Evolutionary conservation across 495 filamentous ascomycete genomes (phyloP).

Genomic region (Talaromyces wortmannii): DNA sequence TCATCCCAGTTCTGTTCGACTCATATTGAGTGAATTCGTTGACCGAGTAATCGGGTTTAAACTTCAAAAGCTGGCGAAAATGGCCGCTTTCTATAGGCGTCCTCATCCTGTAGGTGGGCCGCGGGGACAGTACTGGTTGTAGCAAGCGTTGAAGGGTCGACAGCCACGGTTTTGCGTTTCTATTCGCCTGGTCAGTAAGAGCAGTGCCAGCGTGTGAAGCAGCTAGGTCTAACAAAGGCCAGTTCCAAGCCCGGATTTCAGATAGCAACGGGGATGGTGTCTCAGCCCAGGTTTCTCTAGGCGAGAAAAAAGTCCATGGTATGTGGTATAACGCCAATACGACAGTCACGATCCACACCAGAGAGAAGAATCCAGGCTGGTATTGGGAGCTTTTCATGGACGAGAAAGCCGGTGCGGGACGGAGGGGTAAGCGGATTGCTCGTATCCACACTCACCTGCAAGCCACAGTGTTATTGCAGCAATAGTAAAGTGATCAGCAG

Average conservation of each 20-base stretch:
- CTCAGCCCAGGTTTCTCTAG: neutral
- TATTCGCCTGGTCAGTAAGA: neutral
- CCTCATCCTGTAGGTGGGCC: conserved; percentile 23
- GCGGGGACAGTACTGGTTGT: neutral
- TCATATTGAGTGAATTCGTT: conserved; percentile 83
- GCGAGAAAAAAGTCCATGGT: neutral
- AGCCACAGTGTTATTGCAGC: neutral
- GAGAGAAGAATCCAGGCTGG: neutral
- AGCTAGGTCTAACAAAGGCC: neutral
- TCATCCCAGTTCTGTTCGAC: conserved; percentile 84
- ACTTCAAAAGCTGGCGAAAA: conserved; percentile 79
- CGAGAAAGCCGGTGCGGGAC: neutral
- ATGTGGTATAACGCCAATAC: neutral
- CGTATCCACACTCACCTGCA: neutral
- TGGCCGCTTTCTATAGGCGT: conserved; percentile 31
- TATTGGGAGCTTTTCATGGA: neutral
- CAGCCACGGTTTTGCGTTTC: neutral
- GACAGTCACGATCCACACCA: neutral
- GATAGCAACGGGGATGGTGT: neutral
- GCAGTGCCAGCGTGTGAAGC: neutral
- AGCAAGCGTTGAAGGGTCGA: neutral
- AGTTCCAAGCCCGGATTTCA: neutral
- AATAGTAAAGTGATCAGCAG: neutral
- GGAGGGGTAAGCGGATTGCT: neutral
- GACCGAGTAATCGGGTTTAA: conserved; percentile 82